phyloP scores from a whole-genome alignment of 2,329 filamentous ascomycete genomes.

The Colletotrichum spinosum region DNA sequence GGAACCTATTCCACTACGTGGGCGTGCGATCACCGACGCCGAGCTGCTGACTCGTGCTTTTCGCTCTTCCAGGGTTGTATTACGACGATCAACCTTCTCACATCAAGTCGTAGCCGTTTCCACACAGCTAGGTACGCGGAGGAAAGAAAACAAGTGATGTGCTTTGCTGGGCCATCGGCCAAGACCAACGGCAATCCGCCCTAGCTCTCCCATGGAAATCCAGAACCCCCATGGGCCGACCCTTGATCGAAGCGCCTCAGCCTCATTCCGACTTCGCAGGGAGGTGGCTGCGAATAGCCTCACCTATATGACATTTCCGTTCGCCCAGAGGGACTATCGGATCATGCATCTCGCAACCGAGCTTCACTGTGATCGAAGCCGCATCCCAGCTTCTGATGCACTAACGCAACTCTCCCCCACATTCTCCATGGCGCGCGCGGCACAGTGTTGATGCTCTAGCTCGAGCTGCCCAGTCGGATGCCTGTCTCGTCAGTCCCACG shows the following conservation, averaged over 20 bases:
- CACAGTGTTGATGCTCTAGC: conserved; percentile 13
- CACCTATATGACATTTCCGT: conserved; percentile 26
- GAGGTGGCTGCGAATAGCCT: conserved; percentile 36
- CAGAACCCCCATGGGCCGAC: too few species aligned
- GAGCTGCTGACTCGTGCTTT: neutral
- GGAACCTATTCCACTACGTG: too few species aligned
- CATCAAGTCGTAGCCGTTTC: too few species aligned
- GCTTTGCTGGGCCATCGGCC: too few species aligned
- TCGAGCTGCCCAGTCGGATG: conserved; percentile 3
- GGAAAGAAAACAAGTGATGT: too few species aligned
- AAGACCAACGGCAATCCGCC: too few species aligned
- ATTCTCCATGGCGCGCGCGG: conserved; percentile 6
- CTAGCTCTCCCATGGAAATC: too few species aligned
- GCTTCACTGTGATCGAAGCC: neutral
- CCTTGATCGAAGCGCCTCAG: neutral
- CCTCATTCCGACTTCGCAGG: conserved; percentile 20
- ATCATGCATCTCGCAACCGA: conserved; percentile 35
- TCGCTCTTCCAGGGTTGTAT: neutral
- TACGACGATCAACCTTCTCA: too few species aligned
- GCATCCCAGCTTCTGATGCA: conserved; percentile 1
- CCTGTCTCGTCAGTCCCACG: conserved; percentile 2
- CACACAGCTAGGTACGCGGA: too few species aligned
- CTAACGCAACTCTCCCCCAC: conserved; percentile 17
- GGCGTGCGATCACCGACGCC: too few species aligned
- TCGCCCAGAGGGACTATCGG: conserved; percentile 36